Base-by-base conservation (phyloP, 768 basidiomycete species). In the Macrolepiota fuliginosa region DNA sequence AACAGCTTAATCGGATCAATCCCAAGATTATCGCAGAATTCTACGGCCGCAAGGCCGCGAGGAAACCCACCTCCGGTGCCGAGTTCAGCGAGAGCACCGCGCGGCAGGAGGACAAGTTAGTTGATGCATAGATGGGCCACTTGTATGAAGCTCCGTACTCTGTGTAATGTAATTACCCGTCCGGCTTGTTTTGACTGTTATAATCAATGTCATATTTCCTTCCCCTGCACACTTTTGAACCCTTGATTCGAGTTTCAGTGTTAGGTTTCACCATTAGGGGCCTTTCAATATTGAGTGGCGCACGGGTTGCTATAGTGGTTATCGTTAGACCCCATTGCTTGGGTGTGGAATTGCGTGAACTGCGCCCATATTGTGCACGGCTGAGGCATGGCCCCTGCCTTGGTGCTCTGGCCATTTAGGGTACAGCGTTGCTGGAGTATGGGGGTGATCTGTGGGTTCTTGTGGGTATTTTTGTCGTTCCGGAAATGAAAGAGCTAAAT, bases 1-100 rank as follows among this genome's bases (percentile, higher is more conserved):
- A 98, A 77, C 92, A 94, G 75, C 84, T 98, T 66, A 98, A 98
- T 81, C 92, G 96, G 70, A 96, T 98, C 81, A 94, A 88, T 72
- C 95, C 95, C 69, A 94, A 94, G 87, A 96, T 97, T 71, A 89
- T 97, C 69, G 85, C 84, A 63, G 95, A 97, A 76, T 97, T 90
- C 74, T 97, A 97, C 70, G 89, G 84, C 49, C 89, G 94, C 69
- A 95, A 96, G 79, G 73, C 85, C 40, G 82, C 79, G 54, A 89
- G 83, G 81, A 89, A 84, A 79, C 71, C 78, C 62, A 79, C 83
- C 58, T 76, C 79, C 72, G 82, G 79, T 64, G 81, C 74, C 68
- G 79, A 75, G 47, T 77, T 73, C 66, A 81, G 74, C 58, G 73
- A 71, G 57, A 75, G 77, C 63, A 84, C 52, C 45, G 56, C 52